Evolutionary conservation across 2,329 filamentous ascomycete species (phyloP), one percentile per base, ranked within the genome.

Genomic region (Fusarium aywerte): DNA sequence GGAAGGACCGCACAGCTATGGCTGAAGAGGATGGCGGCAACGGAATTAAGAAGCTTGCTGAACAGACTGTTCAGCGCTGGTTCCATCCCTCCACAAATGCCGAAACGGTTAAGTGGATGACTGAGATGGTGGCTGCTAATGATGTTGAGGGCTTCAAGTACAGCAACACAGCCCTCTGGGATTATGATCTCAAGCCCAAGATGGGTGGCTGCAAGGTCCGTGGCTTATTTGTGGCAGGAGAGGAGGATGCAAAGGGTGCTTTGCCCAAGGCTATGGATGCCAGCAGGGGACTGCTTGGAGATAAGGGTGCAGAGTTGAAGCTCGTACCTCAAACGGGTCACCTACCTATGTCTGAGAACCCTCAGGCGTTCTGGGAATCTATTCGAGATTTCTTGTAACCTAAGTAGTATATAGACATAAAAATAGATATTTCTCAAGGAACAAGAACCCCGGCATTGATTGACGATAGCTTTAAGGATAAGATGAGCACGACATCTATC

Each of bases 311-410:
- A 0, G 83, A 87, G 59, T 83, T 93, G 67, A 87, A 84, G 75
- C 77, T 91, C 58, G 85, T 96, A 11, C 86, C 91, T 0, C 80
- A 84, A 10, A 88, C 92, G 0, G 93, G 93, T 0, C 93, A 97
- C 80, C 78, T 97, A 73, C 93, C 93, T 1, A 96, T 96, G 92
- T 89, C 89, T 45, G 93, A 96, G 79, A 85, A 87, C 68, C 89
- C 91, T 1, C 79, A 82, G 57, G 87, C 84, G 5, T 93, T 94
- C 75, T 89, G 89, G 75, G 80, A 84, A 27, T 86, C 87, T 43
- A 81, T 95, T 4, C 79, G 82, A 39, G 80, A 76, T 10, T 92
- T 91, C 65, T 69, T 92, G 59, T 85, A 54, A 51, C 35, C 8
- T 8, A 10, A 21, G 7, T 27, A 48, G n/a, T 15, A n/a, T 13